These are phyloP conservation scores for Eucalyptus polybractea DNA, from an alignment of 345 rosid species.

Conservation along the genomic window DNA sequence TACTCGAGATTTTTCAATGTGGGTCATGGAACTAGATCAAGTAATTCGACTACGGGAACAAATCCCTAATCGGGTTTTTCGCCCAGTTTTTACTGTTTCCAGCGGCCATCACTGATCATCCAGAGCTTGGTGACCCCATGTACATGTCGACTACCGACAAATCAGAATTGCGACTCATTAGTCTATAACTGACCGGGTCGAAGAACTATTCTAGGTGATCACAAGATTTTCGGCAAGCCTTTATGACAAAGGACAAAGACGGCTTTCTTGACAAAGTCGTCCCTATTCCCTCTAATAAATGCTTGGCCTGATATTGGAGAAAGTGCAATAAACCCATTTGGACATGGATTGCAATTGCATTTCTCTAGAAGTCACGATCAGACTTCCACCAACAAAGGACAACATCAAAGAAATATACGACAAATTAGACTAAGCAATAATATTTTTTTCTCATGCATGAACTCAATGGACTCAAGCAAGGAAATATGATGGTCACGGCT, in stretches of 20 bases:
- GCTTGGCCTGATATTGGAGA: background rate
- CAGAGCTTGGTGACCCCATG: background rate
- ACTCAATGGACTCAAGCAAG: too few species aligned
- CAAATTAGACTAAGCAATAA: background rate
- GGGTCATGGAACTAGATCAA: too few species aligned
- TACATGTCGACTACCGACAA: rapidly evolving
- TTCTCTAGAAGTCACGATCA: rapidly evolving
- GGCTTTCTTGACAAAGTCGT: rapidly evolving
- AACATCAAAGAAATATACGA: background rate
- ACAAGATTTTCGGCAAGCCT: background rate
- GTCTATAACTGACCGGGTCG: rapidly evolving
- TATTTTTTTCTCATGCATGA: background rate
- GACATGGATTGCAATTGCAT: background rate
- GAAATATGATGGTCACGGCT: background rate
- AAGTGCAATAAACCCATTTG: background rate
- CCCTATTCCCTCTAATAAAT: background rate
- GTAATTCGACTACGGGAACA: too few species aligned
- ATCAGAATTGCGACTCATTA: background rate
- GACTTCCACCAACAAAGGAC: background rate
- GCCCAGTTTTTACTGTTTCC: rapidly evolving
- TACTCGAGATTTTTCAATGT: too few species aligned
- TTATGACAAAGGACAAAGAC: background rate
- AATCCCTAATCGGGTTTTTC: too few species aligned
- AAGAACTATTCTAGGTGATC: background rate
- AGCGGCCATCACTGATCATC: background rate